These are phyloP conservation scores for Trifolium repens DNA, from an alignment of 306 rosid species.

Conservation along the genomic window DNA sequence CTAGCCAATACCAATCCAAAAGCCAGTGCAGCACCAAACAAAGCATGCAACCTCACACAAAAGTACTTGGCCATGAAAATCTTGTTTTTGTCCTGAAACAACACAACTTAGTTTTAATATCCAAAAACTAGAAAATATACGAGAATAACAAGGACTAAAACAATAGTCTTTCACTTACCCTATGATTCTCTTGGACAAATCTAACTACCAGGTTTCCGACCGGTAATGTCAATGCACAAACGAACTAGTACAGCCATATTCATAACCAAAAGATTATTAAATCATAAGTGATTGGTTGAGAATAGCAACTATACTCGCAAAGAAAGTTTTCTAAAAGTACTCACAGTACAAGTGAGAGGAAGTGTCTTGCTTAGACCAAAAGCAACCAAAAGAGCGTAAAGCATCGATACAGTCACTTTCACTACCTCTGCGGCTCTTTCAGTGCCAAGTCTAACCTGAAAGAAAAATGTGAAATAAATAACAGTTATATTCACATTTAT, in stretches of 20 bases:
- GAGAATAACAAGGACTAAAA: conserved; percentile 1
- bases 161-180: conserved; percentile 50
- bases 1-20: conserved; percentile 71
- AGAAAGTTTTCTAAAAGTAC: conserved; percentile 33
- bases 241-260: conserved; percentile 54
- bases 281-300: conserved; percentile 15
- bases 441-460: conserved; percentile 85
- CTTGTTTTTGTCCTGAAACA: conserved; percentile 72
- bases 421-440: conserved; percentile 63
- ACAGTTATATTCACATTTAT: conserved; percentile 18
- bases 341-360: conserved; percentile 72
- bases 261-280: conserved; percentile 12
- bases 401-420: conserved; percentile 54
- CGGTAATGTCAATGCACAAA: conserved; percentile 76
- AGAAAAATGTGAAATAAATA: conserved; percentile 19
- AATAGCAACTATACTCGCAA: conserved; percentile 10
- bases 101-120: conserved; percentile 8
- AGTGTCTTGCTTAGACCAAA: conserved; percentile 64
- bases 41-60: conserved; percentile 81
- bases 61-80: conserved; percentile 96
- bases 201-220: conserved; percentile 71
- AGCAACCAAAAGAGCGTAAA: conserved; percentile 61
- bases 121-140: background rate
- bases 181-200: conserved; percentile 76
- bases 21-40: conserved; percentile 86